Conservation (phyloP, 2,329 filamentous ascomycete genomes). For the Cladosporium sp. region DNA sequence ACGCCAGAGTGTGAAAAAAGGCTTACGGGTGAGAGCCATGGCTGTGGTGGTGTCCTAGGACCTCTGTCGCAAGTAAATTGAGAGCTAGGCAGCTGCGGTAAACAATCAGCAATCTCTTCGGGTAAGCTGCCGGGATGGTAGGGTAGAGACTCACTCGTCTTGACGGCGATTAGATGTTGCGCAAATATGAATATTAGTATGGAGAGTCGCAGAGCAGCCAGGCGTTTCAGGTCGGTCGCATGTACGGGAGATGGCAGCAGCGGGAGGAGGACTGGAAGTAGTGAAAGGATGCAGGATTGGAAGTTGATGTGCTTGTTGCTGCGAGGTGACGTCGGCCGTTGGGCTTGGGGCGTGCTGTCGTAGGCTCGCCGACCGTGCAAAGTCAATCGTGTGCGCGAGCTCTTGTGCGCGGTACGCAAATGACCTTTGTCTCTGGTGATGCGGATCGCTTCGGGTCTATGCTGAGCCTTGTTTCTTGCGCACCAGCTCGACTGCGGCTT, state of each 20-base stretch:
- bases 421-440: not conserved
- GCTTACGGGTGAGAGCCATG: slow-evolving; percentile 9
- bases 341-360: not conserved
- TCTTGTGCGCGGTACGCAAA: not conserved
- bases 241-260: slow-evolving; percentile 5
- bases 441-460: not conserved
- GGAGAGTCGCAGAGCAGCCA: not conserved
- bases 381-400: not conserved
- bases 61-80: not conserved
- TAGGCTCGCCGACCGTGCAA: not conserved
- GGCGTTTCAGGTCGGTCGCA: slow-evolving; percentile 10
- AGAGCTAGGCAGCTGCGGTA: not conserved
- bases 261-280: not conserved
- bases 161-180: not conserved
- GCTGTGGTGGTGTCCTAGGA: slow-evolving; percentile 2
- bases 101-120: not conserved
- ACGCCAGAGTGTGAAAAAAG: not conserved
- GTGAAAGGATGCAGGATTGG: not conserved
- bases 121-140: not conserved
- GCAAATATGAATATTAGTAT: not conserved
- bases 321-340: slow-evolving; percentile 2
- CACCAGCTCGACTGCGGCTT: not conserved
- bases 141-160: not conserved
- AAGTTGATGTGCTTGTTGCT: not conserved
- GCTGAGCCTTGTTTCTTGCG: not conserved